Base-by-base conservation (phyloP, 495 filamentous ascomycete genomes). In the Penicillium desertorum region DNA sequence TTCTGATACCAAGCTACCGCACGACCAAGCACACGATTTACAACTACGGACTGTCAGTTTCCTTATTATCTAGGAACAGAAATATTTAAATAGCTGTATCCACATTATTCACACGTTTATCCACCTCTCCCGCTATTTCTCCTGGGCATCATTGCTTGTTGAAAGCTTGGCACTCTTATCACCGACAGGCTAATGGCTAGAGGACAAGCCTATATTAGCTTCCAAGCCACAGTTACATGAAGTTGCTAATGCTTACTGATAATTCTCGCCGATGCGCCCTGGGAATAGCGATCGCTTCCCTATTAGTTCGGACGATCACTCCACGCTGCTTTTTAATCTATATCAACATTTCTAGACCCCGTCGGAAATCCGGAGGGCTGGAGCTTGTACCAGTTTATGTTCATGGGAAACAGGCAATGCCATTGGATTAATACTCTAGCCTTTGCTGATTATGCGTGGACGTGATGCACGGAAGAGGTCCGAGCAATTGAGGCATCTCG, bases 151-250 rank as follows among this genome's bases (percentile, higher is more conserved):
- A 7, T 49, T 49, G 46, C 46, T 49, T 49, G 46, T 49, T n/a
- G 17, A 49, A 49, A 49, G 46, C 46, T 49, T 49, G 46, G 46
- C 19, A 49, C 46, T 49, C 46, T 49, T 49, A 49, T 49, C 46
- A 49, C 46, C 8, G 8, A 19, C 19, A 22, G 29, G 29, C 46
- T 49, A 34, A 19, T 16, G 45, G 17, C 17, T 32, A 25, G 29
- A n/a, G 1, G 4, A 11, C 8, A 30, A 36, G 17, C 4, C 12
- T 16, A 23, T 32, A 34, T 22, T 49, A 22, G 12, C 29, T 22
- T 49, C 5, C 19, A 49, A 34, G 46, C 46, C 46, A 49, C 46
- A 49, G 46, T 49, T 30, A 36, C 46, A 49, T 22, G 19, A 14
- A 49, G 11, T 34, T 22, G 6, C 29, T 11, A 22, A 36, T 7